Evolutionary conservation across 257 asterid species (phyloP), one percentile per base, ranked within the genome.

Genomic region (Eucommia ulmoides): DNA sequence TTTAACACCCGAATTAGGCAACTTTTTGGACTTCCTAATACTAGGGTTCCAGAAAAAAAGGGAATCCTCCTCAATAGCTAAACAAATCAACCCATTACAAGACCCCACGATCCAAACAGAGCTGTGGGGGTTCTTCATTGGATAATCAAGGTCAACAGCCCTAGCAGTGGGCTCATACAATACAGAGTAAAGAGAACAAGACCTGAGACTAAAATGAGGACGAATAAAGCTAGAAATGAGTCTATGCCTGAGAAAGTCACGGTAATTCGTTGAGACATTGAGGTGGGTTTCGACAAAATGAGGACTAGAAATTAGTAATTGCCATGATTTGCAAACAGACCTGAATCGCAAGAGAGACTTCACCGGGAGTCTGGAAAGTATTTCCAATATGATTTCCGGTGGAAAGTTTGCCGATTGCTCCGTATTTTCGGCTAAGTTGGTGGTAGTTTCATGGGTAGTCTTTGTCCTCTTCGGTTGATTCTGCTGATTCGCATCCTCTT

Each of bases 31-130:
- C 24, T 26, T 51, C 47, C 75, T 63, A 14, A 69, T 63, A 7
- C 74, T 12, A 1, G 82, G 84, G 66, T 80, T 76, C 84, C 82
- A 76, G 1, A 80, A 35, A 51, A 41, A 61, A 49, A 76, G 23
- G 47, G 63, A 58, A 10, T 45, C 48, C 16, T 51, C 65, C 23
- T 52, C 41, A 21, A 65, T 38, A 20, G 70, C 75, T 19, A 80
- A 12, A 67, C 77, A 68, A 1, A 73, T 17, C 20, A 76, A 33
- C 7, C 84, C 79, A 61, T 79, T 65, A 46, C 72, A 65, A 15
- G 74, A 61, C 49, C 73, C 72, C 51, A 64, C 77, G 0, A 66
- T 53, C 72, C 67, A 50, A 10, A 5, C 17, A 8, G 15, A 14
- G n/a, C n/a, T 5, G 3, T 3, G 8, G 3, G 17, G 17, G 17